Evolutionary conservation across 768 basidiomycete species (phyloP).

Genomic region (Panus rudis): DNA sequence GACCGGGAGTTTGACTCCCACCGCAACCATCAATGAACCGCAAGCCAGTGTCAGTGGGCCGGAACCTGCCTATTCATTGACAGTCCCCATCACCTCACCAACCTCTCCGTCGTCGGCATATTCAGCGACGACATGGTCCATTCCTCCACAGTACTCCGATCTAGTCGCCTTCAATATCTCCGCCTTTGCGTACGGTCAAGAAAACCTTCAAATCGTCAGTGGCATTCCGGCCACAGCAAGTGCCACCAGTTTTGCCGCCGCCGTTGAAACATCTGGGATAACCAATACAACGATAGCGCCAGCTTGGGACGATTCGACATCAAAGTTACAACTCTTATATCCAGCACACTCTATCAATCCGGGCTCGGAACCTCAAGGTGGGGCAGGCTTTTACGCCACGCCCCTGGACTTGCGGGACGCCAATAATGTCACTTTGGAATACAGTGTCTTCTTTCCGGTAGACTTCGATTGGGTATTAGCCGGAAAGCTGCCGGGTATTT

Average conservation of each 20-base stretch:
- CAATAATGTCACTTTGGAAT: constrained; percentile 49
- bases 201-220: constrained; percentile 50
- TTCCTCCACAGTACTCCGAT: constrained; percentile 48
- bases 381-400: constrained; percentile 60
- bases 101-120: constrained; percentile 8
- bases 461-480: constrained; percentile 75
- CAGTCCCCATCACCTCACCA: constrained; percentile 11
- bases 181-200: constrained; percentile 43
- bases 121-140: constrained; percentile 35
- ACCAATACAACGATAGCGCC: constrained; percentile 10
- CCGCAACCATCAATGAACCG: too few species aligned
- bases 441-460: constrained; percentile 70
- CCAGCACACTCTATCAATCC: constrained; percentile 69
- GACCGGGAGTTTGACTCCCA: too few species aligned
- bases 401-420: constrained; percentile 42
- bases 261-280: constrained; percentile 7
- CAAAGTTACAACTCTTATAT: constrained; percentile 59
- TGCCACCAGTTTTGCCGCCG: constrained; percentile 21
- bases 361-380: constrained; percentile 52
- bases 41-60: too few species aligned
- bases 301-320: constrained; percentile 25
- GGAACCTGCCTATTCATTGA: too few species aligned
- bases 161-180: constrained; percentile 54
- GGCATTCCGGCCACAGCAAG: constrained; percentile 32
- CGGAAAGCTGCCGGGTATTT: constrained; percentile 82